Evolutionary conservation across 495 filamentous ascomycete genomes (phyloP).

Genomic region (Talaromyces nanjingensis): DNA sequence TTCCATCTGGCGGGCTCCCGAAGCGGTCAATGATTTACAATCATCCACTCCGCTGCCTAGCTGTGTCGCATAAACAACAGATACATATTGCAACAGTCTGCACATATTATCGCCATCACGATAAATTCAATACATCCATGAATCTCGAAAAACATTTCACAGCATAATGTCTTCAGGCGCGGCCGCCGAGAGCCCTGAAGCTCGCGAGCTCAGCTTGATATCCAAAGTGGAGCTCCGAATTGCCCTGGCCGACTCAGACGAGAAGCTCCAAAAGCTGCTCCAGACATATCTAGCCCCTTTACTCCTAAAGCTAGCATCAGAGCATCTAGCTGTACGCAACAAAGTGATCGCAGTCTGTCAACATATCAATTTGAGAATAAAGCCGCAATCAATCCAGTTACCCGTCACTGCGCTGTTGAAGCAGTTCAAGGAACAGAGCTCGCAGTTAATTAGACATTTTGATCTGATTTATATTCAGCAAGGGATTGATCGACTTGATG

Average conservation of each 20-base stretch:
- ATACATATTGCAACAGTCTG: background rate
- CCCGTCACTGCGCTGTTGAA: conserved; percentile 77
- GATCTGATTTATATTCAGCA: conserved; percentile 87
- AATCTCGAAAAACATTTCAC: background rate
- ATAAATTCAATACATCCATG: background rate
- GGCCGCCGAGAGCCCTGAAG: conserved; percentile 47
- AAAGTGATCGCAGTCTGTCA: conserved; percentile 72
- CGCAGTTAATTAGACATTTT: conserved; percentile 73
- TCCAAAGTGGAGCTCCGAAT: conserved; percentile 89
- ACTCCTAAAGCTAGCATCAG: conserved; percentile 76
- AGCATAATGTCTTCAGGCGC: conserved; percentile 29
- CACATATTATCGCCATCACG: background rate
- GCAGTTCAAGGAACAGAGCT: conserved; percentile 77
- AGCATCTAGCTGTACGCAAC: conserved; percentile 71
- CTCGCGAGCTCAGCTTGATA: conserved; percentile 74
- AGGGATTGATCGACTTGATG: conserved; percentile 63
- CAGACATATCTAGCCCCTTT: conserved; percentile 74
- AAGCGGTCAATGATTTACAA: conserved; percentile 7
- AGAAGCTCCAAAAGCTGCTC: conserved; percentile 69
- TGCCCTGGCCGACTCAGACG: conserved; percentile 75
- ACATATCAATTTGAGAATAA: conserved; percentile 70
- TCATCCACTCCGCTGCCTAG: background rate
- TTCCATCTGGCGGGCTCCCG: conserved; percentile 3
- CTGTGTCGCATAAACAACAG: background rate
- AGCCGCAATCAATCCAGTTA: conserved; percentile 63